These are phyloP conservation scores for Leccinum fuscescens DNA, from an alignment of 1,284 basidiomycete species.

Conservation along the genomic window DNA sequence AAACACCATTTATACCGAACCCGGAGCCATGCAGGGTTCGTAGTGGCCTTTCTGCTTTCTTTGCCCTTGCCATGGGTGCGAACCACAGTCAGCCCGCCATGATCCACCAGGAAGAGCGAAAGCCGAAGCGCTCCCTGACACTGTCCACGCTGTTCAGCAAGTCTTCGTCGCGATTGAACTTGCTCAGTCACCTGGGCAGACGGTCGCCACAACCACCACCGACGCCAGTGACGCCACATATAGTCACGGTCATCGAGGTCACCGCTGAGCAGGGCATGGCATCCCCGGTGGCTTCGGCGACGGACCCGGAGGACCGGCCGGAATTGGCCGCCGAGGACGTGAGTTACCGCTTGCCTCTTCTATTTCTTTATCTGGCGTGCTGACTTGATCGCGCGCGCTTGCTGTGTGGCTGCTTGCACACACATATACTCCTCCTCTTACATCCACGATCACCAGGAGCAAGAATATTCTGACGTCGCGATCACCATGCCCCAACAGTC, in stretches of 20 bases:
- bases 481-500: slow-evolving; percentile 30
- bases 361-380: not conserved
- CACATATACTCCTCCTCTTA: slow-evolving; percentile 17
- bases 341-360: not conserved
- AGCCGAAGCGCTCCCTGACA: slow-evolving; percentile 26
- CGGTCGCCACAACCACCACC: slow-evolving; percentile 31
- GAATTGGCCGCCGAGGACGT: slow-evolving; percentile 23
- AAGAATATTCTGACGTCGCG: slow-evolving; percentile 5
- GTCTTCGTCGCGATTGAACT: slow-evolving; percentile 27
- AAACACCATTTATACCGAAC: slow-evolving; percentile 27
- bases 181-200: slow-evolving; percentile 26
- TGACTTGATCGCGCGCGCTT: slow-evolving; percentile 11
- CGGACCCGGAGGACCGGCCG: slow-evolving; percentile 28
- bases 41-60: not conserved
- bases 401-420: slow-evolving; percentile 19
- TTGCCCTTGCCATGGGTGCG: slow-evolving; percentile 21
- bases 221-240: slow-evolving; percentile 25
- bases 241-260: slow-evolving; percentile 9
- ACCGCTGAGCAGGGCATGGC: slow-evolving; percentile 15
- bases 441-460: slow-evolving; percentile 16
- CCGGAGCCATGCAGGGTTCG: slow-evolving; percentile 15
- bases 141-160: slow-evolving; percentile 28
- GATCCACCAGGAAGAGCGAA: slow-evolving; percentile 23
- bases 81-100: slow-evolving; percentile 27
- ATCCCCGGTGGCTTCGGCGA: slow-evolving; percentile 24